Evolutionary conservation across 371 early-diverging fungal genomes (phyloP).

Genomic region (Haplosporangium sp.): DNA sequence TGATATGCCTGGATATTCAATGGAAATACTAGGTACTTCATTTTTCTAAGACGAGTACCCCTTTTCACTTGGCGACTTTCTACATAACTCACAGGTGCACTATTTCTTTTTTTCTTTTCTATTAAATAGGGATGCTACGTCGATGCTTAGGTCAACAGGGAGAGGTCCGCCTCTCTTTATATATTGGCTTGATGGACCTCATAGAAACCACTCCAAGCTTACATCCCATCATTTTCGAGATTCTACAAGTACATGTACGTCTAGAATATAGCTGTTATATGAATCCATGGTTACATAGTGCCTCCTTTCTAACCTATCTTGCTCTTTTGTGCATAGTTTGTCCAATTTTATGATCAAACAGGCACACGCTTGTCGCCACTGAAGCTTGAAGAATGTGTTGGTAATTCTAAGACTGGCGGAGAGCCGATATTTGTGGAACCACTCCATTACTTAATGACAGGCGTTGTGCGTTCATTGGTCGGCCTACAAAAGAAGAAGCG

Average conservation of each 20-base stretch:
- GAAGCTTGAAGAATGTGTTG: constrained; percentile 62
- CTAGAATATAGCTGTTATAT: not conserved
- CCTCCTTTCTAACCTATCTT: not conserved
- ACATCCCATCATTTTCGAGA: constrained; percentile 63
- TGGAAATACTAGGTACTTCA: constrained; percentile 67
- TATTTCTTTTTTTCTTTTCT: not conserved
- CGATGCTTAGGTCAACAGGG: constrained; percentile 70
- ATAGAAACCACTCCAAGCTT: constrained; percentile 51
- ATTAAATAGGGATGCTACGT: constrained; percentile 62
- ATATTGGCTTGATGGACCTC: constrained; percentile 63
- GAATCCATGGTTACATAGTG: not conserved
- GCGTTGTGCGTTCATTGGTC: constrained; percentile 38
- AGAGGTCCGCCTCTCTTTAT: constrained; percentile 63
- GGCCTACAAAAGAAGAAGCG: constrained; percentile 33
- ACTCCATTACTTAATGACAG: constrained; percentile 44
- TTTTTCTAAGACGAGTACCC: not conserved
- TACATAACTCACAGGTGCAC: not conserved
- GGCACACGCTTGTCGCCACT: constrained; percentile 54
- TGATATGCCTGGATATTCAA: constrained; percentile 42
- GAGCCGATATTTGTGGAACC: constrained; percentile 43
- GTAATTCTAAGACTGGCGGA: constrained; percentile 59
- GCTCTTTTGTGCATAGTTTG: constrained; percentile 28
- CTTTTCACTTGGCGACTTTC: not conserved
- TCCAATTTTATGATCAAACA: constrained; percentile 42
- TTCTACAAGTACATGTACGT: constrained; percentile 65